Conservation (phyloP, 352 stramenopile species). For the Poterioochromonas sp. region DNA sequence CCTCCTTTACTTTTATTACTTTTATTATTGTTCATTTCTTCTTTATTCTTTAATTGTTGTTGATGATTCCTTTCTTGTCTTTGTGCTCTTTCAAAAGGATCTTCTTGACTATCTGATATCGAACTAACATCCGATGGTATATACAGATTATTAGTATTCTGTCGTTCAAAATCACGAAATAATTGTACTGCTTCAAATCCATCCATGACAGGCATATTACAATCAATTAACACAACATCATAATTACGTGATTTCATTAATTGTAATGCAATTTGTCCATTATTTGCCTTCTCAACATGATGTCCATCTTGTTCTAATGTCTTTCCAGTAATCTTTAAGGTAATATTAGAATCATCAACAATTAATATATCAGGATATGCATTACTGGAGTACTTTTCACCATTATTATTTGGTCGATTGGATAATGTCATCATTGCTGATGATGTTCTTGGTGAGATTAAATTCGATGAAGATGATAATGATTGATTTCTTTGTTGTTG, state of each 20-base stretch:
- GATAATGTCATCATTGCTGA: not conserved
- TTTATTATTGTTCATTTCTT: not conserved
- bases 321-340: constrained; percentile 2
- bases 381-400: not conserved
- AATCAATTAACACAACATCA: constrained; percentile 21
- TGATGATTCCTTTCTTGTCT: not conserved
- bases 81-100: not conserved
- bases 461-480: not conserved
- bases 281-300: not conserved
- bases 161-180: not conserved
- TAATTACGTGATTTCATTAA: constrained; percentile 21
- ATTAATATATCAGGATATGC: constrained; percentile 2
- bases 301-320: constrained; percentile 23
- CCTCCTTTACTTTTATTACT: not conserved
- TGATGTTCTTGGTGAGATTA: not conserved
- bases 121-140: not conserved
- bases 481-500: not conserved
- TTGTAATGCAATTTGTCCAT: not conserved
- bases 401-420: not conserved
- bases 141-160: not conserved
- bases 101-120: not conserved
- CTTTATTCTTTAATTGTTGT: not conserved
- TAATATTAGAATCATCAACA: constrained; percentile 10
- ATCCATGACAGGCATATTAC: constrained; percentile 30
- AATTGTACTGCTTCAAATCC: constrained; percentile 9